Evolutionary conservation across 768 basidiomycete genomes (phyloP), one percentile per base, ranked within the genome.

Genomic region (Hydnomerulius pinastri): DNA sequence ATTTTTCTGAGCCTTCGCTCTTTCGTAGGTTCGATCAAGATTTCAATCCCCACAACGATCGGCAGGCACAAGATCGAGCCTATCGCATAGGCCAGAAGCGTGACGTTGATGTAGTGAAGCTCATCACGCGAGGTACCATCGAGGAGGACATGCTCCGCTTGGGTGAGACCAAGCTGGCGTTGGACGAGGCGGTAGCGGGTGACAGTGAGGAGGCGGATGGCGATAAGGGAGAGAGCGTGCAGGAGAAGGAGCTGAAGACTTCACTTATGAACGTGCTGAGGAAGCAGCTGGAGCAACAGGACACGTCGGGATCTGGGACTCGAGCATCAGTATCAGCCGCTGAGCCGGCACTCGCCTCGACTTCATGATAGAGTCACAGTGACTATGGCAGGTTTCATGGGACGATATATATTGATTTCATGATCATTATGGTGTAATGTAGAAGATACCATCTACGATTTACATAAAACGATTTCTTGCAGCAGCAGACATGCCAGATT

Each of bases 41-140:
- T 67, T 99, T 98, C 72, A 98, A 98, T 66, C 91, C 91, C 4
- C 91, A 93, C 71, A 99, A 99, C 66, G 97, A 98, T 70, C 84
- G 89, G 53, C 97, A 99, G 72, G 97, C 97, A 1, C 93, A 96
- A 52, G 97, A 99, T 69, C 85, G 97, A 28, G 94, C 94, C 21
- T 98, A 98, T 69, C 88, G 97, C 23, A 97, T 99, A 56, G 96
- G 93, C 20, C 94, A 97, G 69, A 92, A 90, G 65, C 83, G 86
- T 43, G 86, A 96, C 56, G 96, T 98, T 9, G 92, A 96, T 27
- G 92, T 98, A 6, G 83, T 98, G 63, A 97, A 96, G 65, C 77
- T 98, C 10, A 92, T 98, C 57, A 88, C 92, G 2, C 85, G 81
- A 53, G 90, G 86, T 3, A 94, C 92, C 2, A 96, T 98, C 51